A percentile compares a stretch with the other conserved stretches of the same genome.
These are phyloP conservation scores for Botrytis fragariae DNA, from an alignment of 2,329 filamentous ascomycete species.

Conservation along the genomic window DNA sequence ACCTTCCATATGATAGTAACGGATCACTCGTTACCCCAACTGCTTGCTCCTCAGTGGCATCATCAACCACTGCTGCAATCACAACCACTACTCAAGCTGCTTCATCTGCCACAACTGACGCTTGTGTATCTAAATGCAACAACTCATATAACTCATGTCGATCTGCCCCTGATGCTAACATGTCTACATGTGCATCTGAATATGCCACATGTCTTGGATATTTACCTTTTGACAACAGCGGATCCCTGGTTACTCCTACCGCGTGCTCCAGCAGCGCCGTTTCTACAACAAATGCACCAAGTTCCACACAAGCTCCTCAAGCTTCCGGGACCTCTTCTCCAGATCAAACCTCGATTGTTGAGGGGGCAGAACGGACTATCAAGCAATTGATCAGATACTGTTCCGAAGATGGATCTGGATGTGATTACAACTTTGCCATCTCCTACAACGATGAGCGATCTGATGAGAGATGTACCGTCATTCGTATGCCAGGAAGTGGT, in stretches of 20 bases:
- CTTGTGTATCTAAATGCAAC: background rate
- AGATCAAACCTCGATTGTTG: background rate
- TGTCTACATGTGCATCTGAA: background rate
- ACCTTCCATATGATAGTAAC: background rate
- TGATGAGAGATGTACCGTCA: constrained; percentile 1
- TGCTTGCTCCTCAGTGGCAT: background rate
- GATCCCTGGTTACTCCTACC: background rate
- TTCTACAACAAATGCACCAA: background rate
- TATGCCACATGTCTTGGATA: constrained; percentile 9
- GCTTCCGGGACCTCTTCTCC: background rate
- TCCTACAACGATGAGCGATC: background rate
- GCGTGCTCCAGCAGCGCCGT: background rate
- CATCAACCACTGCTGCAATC: background rate
- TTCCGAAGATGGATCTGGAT: background rate
- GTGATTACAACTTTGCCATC: constrained; percentile 9
- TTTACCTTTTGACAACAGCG: background rate
- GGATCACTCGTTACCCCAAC: background rate
- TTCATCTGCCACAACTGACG: background rate
- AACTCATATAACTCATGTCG: background rate
- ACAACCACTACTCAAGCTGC: background rate
- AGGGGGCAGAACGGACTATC: background rate
- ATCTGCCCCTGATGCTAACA: background rate
- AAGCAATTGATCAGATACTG: constrained; percentile 11
- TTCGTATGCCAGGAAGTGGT: constrained; percentile 1
- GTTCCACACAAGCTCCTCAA: background rate